Conservation (phyloP, 2,329 filamentous ascomycete species). For the Fusarium sp. region DNA sequence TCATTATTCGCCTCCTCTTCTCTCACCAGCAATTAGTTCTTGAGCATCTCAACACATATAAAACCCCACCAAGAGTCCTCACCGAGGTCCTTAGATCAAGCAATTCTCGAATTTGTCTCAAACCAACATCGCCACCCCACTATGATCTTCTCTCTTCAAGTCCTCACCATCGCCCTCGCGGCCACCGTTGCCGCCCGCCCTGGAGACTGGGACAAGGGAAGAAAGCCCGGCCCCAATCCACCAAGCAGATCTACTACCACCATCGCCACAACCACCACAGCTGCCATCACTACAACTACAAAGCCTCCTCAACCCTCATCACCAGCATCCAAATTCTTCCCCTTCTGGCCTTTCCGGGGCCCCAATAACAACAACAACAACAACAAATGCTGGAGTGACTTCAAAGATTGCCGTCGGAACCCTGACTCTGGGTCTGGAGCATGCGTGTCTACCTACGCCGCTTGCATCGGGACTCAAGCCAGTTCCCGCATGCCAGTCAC, state of each 20-base stretch:
- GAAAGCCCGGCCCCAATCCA: not conserved
- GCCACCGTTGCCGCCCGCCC: not conserved
- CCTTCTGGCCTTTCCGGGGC: not conserved
- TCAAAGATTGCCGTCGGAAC: not conserved
- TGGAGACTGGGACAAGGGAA: not conserved
- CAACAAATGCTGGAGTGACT: not conserved
- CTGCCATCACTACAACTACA: not conserved
- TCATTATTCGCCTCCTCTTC: not conserved
- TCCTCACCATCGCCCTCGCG: not conserved
- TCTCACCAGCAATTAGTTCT: not conserved
- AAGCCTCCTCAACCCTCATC: not conserved
- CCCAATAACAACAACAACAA: not conserved
- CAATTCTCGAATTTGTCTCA: not conserved
- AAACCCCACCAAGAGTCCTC: not conserved
- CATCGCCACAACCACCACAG: not conserved
- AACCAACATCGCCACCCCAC: not conserved
- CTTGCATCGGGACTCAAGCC: not conserved
- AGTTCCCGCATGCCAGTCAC: not conserved
- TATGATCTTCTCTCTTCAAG: not conserved
- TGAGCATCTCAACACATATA: not conserved
- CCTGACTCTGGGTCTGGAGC: not conserved
- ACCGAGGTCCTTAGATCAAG: not conserved
- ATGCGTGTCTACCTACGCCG: not conserved
- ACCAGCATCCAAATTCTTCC: not conserved
- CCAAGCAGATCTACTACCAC: not conserved